Evolutionary conservation across 352 stramenopile species (phyloP).

Genomic region (Phytophthora aleatoria): DNA sequence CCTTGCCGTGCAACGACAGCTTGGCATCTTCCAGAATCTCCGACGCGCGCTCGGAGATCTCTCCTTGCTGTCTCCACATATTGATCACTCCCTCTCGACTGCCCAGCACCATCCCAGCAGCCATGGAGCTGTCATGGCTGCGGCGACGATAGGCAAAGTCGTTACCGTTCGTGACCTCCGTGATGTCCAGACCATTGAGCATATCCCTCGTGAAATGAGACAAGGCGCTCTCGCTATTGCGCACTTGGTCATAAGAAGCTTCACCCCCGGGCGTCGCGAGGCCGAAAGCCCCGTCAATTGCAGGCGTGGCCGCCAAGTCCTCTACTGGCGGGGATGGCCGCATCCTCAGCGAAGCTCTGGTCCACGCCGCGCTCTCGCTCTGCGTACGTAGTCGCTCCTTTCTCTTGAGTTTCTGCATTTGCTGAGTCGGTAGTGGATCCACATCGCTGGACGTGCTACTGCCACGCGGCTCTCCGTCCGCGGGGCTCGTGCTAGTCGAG

Average conservation of each 20-base stretch:
- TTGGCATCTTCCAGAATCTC: conserved; percentile 87
- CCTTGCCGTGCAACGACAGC: conserved; percentile 76
- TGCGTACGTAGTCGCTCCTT: conserved; percentile 79
- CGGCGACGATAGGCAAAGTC: conserved; percentile 32
- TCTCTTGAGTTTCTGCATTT: conserved; percentile 32
- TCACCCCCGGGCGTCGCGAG: conserved; percentile 26
- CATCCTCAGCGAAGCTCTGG: conserved; percentile 73
- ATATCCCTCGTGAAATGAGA: conserved; percentile 52
- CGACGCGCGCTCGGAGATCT: conserved; percentile 81
- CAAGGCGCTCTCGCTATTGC: conserved; percentile 61
- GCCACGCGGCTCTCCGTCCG: conserved; percentile 28
- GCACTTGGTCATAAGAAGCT: conserved; percentile 30
- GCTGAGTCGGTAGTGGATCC: conserved; percentile 26
- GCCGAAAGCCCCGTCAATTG: conserved; percentile 18
- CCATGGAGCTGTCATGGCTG: conserved; percentile 36
- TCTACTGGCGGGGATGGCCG: conserved; percentile 33
- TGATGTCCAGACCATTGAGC: conserved; percentile 55
- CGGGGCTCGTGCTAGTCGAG: conserved; percentile 43
- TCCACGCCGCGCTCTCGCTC: conserved; percentile 77
- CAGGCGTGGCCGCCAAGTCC: conserved; percentile 37
- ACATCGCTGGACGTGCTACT: conserved; percentile 33
- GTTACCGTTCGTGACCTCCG: conserved; percentile 23
- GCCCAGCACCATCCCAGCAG: conserved; percentile 24
- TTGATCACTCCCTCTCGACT: conserved; percentile 75
- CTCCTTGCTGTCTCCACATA: conserved; percentile 80